Percentiles rank a stretch among this genome's conserved stretches.
phyloP scores from a whole-genome alignment of 345 rosid genomes.

The Moricandia arvensis region DNA sequence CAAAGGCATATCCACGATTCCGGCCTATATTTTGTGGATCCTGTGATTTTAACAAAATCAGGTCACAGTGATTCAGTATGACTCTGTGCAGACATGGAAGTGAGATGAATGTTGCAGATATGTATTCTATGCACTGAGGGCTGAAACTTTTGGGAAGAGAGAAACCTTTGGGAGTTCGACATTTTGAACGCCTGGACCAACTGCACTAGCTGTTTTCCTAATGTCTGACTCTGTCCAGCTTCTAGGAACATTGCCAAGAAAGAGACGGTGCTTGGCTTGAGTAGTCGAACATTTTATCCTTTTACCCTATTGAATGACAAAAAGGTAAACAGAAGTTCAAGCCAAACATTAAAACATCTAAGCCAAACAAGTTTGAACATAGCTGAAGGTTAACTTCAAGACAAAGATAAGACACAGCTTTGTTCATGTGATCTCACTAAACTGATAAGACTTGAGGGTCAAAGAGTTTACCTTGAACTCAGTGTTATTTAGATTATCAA shows the following conservation, averaged over 20 bases:
- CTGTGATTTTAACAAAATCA: constrained; percentile 44
- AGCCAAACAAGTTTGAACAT: too few relatives aligned
- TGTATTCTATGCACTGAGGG: constrained; percentile 1
- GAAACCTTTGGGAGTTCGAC: constrained; percentile 82
- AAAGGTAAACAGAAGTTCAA: constrained; percentile 17
- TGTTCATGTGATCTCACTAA: background rate
- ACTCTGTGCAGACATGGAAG: too few relatives aligned
- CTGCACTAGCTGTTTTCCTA: constrained; percentile 51
- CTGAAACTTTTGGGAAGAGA: constrained; percentile 58
- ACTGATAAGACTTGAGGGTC: background rate
- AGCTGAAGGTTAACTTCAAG: background rate
- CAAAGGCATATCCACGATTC: constrained; percentile 88
- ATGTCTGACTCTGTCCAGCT: constrained; percentile 72
- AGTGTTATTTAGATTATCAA: constrained; percentile 62
- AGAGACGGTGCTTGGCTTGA: constrained; percentile 78
- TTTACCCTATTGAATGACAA: constrained; percentile 54
- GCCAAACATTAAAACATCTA: too few relatives aligned
- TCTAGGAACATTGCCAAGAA: constrained; percentile 88
- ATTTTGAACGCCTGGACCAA: constrained; percentile 82
- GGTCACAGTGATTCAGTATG: background rate
- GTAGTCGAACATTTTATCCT: constrained; percentile 78
- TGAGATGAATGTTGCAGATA: too few relatives aligned
- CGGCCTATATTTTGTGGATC: constrained; percentile 63
- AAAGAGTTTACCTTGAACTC: constrained; percentile 63
- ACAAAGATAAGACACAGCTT: background rate